These are phyloP conservation scores for Crithidia expoeki DNA, from an alignment of 208 protist species.

Conservation along the genomic window DNA sequence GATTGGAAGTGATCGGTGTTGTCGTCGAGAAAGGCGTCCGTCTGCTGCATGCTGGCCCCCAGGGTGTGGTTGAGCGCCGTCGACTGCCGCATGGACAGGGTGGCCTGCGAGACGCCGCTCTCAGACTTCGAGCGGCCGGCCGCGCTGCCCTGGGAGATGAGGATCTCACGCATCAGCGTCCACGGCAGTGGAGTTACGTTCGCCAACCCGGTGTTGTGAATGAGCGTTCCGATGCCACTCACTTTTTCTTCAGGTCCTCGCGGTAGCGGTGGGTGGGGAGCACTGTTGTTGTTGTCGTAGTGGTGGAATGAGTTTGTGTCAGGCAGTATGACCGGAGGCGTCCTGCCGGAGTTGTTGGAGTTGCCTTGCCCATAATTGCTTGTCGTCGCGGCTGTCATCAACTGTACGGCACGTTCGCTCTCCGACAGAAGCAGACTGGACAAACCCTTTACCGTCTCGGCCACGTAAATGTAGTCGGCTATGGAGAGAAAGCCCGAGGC, in stretches of 20 bases:
- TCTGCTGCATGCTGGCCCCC: background rate
- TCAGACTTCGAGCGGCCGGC: background rate
- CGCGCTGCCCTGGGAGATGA: background rate
- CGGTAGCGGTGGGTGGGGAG: too few relatives aligned
- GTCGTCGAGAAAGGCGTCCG: background rate
- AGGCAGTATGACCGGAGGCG: background rate
- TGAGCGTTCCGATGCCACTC: background rate
- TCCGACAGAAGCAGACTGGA: constrained; percentile 12
- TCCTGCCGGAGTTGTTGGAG: background rate
- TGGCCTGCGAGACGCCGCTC: constrained; percentile 4
- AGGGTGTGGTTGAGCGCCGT: background rate
- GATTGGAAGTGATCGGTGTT: background rate
- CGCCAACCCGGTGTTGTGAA: background rate
- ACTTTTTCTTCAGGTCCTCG: background rate
- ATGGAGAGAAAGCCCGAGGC: constrained; percentile 40
- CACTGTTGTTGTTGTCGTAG: background rate
- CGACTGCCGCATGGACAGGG: background rate
- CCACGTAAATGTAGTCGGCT: constrained; percentile 27
- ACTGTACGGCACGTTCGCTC: background rate
- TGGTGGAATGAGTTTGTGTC: background rate
- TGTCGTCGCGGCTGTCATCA: background rate
- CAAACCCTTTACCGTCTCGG: constrained; percentile 15
- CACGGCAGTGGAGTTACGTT: constrained; percentile 2
- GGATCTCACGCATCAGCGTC: constrained; percentile 19
- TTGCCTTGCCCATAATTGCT: background rate